Base-by-base conservation (phyloP, 148 eudicot species). In the Rhododendron ovatum region DNA sequence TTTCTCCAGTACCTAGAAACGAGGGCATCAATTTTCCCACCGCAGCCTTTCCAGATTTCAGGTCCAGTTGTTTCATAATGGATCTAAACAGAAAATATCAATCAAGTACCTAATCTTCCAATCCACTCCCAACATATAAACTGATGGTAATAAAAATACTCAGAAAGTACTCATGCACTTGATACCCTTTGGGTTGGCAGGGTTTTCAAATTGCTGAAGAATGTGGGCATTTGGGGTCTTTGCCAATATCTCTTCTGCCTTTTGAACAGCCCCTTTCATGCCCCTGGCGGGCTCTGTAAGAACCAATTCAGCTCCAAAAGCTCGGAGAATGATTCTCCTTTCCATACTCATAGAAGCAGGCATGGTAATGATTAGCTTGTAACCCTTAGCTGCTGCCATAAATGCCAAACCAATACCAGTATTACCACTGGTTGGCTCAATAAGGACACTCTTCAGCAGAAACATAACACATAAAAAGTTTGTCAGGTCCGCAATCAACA, bases 51-150 rank as follows among this genome's bases (percentile, higher is more conserved):
- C 99, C 99, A 96, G 53, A 96, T 91, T 84, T 96, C 99, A 2
- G 99, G 99, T 78, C 99, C 99, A 33, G 98, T 95, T 26, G 95
- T 94, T 78, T 93, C 95, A 85, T 88, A 95, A 88, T 96, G 99
- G 82, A 88, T 79, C 98, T 96, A 85, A 47, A 91, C 33, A 88
- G 51, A 81, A 12, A 8, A 37, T 28, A 57, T 50, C 50, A 82
- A 33, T 14, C 43, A 65, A 20, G 80, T 3, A 39, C 6, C 41
- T 45, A 75, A 47, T 43, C 50, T 33, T 15, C 74, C 17, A 33
- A 73, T 75, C 50, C 12, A 33, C 69, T 20, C 22, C 81, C 8
- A 50, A 78, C 53, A n/a, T 41, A 30, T 61, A 26, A 65, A 7
- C 63, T 78, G 43, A 61, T 39, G 41, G 39, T 43, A 59, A 67